These are phyloP conservation scores for Fusarium burgessii DNA, from an alignment of 2,329 filamentous ascomycete genomes.

Conservation along the genomic window DNA sequence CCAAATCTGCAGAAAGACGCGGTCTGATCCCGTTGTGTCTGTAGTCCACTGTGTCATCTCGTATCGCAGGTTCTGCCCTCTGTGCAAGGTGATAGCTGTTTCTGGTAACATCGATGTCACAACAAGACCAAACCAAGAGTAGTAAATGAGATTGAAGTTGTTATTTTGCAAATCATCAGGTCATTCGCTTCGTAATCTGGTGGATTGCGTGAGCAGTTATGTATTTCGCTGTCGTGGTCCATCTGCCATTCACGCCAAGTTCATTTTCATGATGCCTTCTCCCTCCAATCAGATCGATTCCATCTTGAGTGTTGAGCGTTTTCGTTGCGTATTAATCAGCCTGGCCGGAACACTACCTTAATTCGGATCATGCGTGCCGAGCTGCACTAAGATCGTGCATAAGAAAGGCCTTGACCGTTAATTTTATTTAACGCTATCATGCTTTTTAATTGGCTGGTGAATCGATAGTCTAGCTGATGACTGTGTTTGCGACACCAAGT, in stretches of 20 bases:
- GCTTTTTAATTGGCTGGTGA: neutral
- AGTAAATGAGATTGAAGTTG: neutral
- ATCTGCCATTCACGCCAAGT: neutral
- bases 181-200: neutral
- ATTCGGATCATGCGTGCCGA: slow-evolving; percentile 9
- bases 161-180: neutral
- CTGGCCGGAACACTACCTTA: neutral
- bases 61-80: neutral
- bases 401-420: neutral
- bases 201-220: slow-evolving; percentile 13
- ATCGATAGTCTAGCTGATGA: neutral
- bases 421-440: neutral
- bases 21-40: neutral
- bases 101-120: neutral
- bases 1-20: rapidly evolving
- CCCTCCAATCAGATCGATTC: neutral
- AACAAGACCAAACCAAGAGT: neutral
- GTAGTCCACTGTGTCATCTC: neutral
- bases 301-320: neutral
- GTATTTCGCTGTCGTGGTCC: neutral
- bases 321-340: neutral
- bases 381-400: slow-evolving; percentile 1
- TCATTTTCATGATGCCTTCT: neutral
- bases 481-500: slow-evolving; percentile 10
- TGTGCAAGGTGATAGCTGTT: neutral